These are phyloP conservation scores for Lactarius indigo DNA, from an alignment of 768 basidiomycete species.

Conservation along the genomic window DNA sequence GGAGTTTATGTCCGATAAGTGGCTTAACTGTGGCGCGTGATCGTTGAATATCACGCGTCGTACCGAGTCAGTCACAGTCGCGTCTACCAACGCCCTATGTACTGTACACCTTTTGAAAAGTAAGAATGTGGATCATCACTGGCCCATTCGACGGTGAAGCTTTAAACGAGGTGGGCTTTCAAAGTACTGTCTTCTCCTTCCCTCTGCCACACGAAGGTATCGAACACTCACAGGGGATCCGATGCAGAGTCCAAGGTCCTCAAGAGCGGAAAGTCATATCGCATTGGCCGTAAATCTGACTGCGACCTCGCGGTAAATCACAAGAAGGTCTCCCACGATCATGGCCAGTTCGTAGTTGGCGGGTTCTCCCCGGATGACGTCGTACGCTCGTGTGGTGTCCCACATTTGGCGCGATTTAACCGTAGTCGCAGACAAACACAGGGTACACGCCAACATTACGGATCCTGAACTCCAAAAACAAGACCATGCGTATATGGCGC, in stretches of 20 bases:
- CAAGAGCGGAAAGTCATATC: slow-evolving; percentile 53
- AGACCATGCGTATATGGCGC: slow-evolving; percentile 42
- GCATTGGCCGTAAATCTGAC: slow-evolving; percentile 53
- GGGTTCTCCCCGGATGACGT: slow-evolving; percentile 48
- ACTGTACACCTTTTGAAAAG: background rate
- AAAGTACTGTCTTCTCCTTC: slow-evolving; percentile 36
- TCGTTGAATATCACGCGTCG: too few species aligned
- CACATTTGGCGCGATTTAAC: background rate
- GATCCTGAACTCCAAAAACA: slow-evolving; percentile 47
- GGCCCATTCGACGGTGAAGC: slow-evolving; percentile 51
- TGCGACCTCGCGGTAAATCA: slow-evolving; percentile 46
- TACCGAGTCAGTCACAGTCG: background rate
- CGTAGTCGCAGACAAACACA: slow-evolving; percentile 45
- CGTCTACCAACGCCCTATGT: background rate
- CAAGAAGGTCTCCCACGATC: slow-evolving; percentile 62
- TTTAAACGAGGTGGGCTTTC: slow-evolving; percentile 34
- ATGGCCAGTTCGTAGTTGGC: slow-evolving; percentile 57
- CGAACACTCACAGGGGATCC: slow-evolving; percentile 1
- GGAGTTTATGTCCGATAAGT: too few species aligned
- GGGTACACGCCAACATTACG: slow-evolving; percentile 45
- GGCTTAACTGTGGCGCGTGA: too few species aligned
- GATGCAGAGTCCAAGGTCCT: slow-evolving; percentile 53
- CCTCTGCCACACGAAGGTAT: background rate
- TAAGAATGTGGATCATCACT: slow-evolving; percentile 50
- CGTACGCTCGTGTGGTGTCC: slow-evolving; percentile 41